These are phyloP conservation scores for Penicillium sp. DNA, from an alignment of 2,329 filamentous ascomycete species.

Conservation along the genomic window DNA sequence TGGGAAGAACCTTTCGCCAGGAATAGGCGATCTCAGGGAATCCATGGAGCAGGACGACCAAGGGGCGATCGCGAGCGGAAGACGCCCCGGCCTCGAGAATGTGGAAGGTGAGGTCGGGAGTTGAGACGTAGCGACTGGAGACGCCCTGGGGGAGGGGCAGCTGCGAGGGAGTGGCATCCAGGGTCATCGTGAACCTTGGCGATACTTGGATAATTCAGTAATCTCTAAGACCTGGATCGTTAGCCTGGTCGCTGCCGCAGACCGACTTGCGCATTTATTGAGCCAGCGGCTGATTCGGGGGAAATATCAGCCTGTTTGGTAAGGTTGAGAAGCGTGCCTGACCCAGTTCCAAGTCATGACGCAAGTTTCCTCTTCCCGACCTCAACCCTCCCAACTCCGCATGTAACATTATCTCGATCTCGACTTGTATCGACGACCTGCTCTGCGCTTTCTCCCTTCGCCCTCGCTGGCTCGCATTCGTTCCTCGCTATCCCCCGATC, in stretches of 20 bases:
- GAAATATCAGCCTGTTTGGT: constrained; percentile 16
- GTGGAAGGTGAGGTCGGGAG: constrained; percentile 61
- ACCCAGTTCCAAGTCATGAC: constrained; percentile 24
- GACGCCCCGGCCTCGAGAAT: constrained; percentile 54
- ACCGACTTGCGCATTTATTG: too few species aligned
- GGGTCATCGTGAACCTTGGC: constrained; percentile 6
- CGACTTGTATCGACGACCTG: constrained; percentile 1
- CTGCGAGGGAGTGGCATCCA: constrained; percentile 12
- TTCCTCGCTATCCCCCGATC: not conserved
- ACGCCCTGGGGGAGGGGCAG: constrained; percentile 57
- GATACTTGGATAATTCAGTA: too few species aligned
- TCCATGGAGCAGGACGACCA: constrained; percentile 63
- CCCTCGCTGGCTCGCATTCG: constrained; percentile 2
- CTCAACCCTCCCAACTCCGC: too few species aligned
- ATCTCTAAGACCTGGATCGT: not conserved
- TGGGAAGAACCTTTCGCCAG: constrained; percentile 62
- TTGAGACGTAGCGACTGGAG: constrained; percentile 56
- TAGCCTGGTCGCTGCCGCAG: too few species aligned
- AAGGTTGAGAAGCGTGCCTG: constrained; percentile 13
- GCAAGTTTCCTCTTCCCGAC: constrained; percentile 21
- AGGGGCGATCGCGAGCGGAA: constrained; percentile 45
- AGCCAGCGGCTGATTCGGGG: constrained; percentile 5
- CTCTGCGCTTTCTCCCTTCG: constrained; percentile 4
- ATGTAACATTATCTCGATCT: constrained; percentile 8
- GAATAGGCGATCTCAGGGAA: constrained; percentile 68